Base-by-base conservation (phyloP, 2,329 filamentous ascomycete species). In the Penicillium corylophilum region DNA sequence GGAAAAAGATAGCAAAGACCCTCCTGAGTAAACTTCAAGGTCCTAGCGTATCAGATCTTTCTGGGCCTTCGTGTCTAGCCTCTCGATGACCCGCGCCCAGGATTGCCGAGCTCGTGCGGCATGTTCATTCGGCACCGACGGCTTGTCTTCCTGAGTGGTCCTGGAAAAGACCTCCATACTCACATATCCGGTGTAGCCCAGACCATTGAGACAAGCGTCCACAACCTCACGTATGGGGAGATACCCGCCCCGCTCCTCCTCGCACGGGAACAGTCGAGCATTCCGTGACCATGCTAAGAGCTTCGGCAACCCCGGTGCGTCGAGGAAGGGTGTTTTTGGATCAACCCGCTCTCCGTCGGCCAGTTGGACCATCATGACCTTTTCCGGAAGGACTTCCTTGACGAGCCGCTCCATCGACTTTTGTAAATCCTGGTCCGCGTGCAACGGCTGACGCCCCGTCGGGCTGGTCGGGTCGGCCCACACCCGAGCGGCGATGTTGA, bases 231-330 rank as follows among this genome's bases (percentile, higher is more conserved):
- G 73, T 22, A 87, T 77, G 0, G 88, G 88, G 1, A 91, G 73
- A 63, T 89, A 90, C 0, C 80, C 87, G 1, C 85, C 85, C 6
- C 75, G 70, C 2, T 82, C 71, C 65, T 78, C 70, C 65, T 85
- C 73, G 60, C 86, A 84, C 54, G 86, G 83, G 66, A 88, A 90
- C 4, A 88, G 67, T 20, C 88, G 77, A 56, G 85, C 87, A 66
- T 90, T 91, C 35, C 88, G 73, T 35, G 82, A 88, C 88, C 88
- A 92, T 63, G 82, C 87, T 86, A 92, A 90, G 2, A 84, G 74
- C 5, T 80, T 68, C 15, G 78, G 78, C 65, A 87, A 83, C 5
- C 75, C 76, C 0, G 76, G 68, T n/a, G 78, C 71, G 61, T 87
- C 83, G 3, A 78, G 79, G 23, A 77, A 68, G 2, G 77, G 57